These are phyloP conservation scores for Penicillium sp. DNA, from an alignment of 2,329 filamentous ascomycete species.

Conservation along the genomic window DNA sequence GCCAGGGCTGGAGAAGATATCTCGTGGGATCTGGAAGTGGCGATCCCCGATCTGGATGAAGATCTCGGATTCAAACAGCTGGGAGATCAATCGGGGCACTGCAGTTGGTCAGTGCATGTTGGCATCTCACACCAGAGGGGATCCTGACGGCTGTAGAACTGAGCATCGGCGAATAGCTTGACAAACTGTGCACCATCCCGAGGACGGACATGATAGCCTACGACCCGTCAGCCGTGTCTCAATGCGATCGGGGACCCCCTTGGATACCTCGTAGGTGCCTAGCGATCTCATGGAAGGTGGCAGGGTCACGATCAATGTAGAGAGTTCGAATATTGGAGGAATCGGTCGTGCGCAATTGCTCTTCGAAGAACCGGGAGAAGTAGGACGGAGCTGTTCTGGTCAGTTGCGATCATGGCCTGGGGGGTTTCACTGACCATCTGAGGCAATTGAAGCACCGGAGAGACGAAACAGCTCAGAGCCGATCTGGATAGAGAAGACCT, in stretches of 20 bases:
- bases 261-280: constrained; percentile 70
- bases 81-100: constrained; percentile 85
- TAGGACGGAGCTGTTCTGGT: constrained; percentile 77
- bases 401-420: constrained; percentile 33
- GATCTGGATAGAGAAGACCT: constrained; percentile 66
- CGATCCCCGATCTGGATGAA: constrained; percentile 84
- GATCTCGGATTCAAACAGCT: constrained; percentile 85
- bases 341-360: constrained; percentile 64
- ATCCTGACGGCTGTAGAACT: constrained; percentile 76
- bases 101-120: constrained; percentile 1
- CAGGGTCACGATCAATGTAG: constrained; percentile 90
- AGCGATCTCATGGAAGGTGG: constrained; percentile 82
- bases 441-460: constrained; percentile 65
- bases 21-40: constrained; percentile 84
- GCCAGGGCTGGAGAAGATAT: constrained; percentile 76
- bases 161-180: constrained; percentile 85
- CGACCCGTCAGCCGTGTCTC: constrained; percentile 2
- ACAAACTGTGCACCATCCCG: constrained; percentile 82
- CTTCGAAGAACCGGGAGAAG: constrained; percentile 88
- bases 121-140: neutral
- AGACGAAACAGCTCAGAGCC: constrained; percentile 64
- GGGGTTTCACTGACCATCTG: constrained; percentile 56
- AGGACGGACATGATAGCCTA: constrained; percentile 76
- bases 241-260: neutral
- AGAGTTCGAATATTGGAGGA: constrained; percentile 65